A percentile compares a stretch with the other conserved stretches of the same genome.
Conservation (phyloP, 441 rosid genomes). For the Isatis lusitanica region DNA sequence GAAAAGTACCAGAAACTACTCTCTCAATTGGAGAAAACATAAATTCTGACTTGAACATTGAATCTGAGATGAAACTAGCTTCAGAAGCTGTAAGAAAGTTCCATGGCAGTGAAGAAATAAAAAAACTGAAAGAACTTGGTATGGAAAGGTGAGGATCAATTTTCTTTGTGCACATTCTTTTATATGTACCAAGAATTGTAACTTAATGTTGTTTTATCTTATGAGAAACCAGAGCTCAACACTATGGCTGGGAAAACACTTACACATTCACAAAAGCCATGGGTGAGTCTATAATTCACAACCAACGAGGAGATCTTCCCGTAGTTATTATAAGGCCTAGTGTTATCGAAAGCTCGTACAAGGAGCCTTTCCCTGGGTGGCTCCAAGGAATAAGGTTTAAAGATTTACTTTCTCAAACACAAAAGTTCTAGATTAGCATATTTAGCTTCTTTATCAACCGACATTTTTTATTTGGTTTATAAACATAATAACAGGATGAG, state of each 20-base stretch:
- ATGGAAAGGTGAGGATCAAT: background rate
- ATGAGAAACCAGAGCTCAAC: conserved; percentile 27
- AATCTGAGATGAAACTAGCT: conserved; percentile 36
- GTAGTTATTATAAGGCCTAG: conserved; percentile 3
- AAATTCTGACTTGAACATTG: conserved; percentile 18
- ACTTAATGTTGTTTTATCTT: background rate
- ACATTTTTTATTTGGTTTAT: background rate
- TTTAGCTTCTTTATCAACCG: background rate
- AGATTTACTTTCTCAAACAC: background rate
- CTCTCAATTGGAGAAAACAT: conserved; percentile 15
- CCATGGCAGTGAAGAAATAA: conserved; percentile 5
- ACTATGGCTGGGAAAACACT: conserved; percentile 38
- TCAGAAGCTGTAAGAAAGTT: conserved; percentile 11
- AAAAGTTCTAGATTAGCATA: background rate
- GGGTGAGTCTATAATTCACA: background rate
- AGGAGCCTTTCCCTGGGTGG: conserved; percentile 51
- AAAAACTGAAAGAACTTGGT: conserved; percentile 22
- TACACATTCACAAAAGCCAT: conserved; percentile 46
- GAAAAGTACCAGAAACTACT: conserved; percentile 37
- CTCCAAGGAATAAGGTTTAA: conserved; percentile 38
- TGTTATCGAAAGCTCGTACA: conserved; percentile 32
- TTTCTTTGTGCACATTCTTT: background rate
- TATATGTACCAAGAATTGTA: background rate
- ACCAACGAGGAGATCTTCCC: conserved; percentile 28
- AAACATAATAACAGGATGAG: conserved; percentile 15